Base-by-base conservation (phyloP, 169 alveolate genomes). In the Pseudocohnilembus persalinus region DNA sequence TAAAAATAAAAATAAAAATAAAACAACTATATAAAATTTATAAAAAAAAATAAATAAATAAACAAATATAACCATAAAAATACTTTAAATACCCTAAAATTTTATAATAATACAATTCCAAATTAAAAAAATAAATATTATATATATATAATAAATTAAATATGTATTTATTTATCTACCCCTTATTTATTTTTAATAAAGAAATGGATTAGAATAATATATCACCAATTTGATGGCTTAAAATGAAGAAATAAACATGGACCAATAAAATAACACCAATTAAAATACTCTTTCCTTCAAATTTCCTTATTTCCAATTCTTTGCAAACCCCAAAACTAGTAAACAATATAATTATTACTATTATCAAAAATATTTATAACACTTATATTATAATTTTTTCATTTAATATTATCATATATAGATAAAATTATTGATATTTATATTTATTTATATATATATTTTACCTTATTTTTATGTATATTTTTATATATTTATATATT, bases 191-290 rank as follows among this genome's bases (percentile, higher is more conserved):
- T 82, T 76, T 83, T 84, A 28, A 84, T 30, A 34, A 81, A 89
- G 87, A 76, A 83, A 73, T 84, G 87, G 77, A 85, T 84, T 85
- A 89, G 90, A 32, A 63, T 64, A 79, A 63, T 79, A 79, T 20
- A 79, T 79, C 74, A 79, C 30, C 26, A 79, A 29, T 63, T 16
- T 35, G 29, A 29, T 49, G 76, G 35, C 74, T 49, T 29, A 79
- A 72, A 33, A 79, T 31, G 84, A 79, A 79, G 84, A 79, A n/a
- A 64, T 79, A 29, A 79, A 29, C 63, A 29, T 35, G 49, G 84
- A 79, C 29, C 30, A 79, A 29, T 49, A 11, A 16, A n/a, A 28
- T 0, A 11, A 31, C 25, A 35, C 76, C 29, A 49, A 35, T 64
- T 72, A 49, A 79, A 72, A 35, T n/a, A 79, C 28, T 49, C 34